Evolutionary conservation across 257 asterid genomes (phyloP), one percentile per base, ranked within the genome.

Genomic region (Salvia rosmarinus): DNA sequence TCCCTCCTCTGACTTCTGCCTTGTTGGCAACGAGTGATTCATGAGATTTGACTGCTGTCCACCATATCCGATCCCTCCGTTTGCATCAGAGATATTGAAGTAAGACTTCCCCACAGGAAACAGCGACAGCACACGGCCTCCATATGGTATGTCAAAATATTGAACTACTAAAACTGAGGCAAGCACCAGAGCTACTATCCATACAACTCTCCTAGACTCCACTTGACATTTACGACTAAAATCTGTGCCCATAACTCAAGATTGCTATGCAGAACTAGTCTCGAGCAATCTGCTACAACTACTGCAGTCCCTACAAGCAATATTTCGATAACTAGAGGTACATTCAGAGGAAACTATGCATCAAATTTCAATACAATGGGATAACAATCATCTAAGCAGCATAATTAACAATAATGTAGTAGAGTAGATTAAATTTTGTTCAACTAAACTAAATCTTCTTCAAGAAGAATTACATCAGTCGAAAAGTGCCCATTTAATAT

Each of bases 101-200:
- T 50, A 52, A 60, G 79, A 23, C 58, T 67, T 75, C n/a, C 71
- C 74, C 46, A 70, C 28, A 19, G 83, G 75, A 21, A 83, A 65
- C 30, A 84, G 68, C 56, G 83, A 75, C 4, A 77, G 70, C 47
- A 82, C 40, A 46, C 78, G 72, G 55, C 57, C 77, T 35, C 83
- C 76, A 71, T 79, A 84, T 0, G 96, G 91, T 55, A 80, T 71
- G 69, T 85, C 86, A 55, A 87, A 81, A 71, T 74, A 81, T 68
- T 90, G 89, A 68, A 85, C 52, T 43, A 84, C 11, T 35, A 87
- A 28, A 39, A 86, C 60, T 4, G 89, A 83, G 52, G 75, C 86
- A 59, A 88, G 78, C 2, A 84, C 55, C 5, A 82, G 32, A 25
- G 81, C 81, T 32, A 83, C 70, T 61, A 83, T 68, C 87, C 89